phyloP scores from a whole-genome alignment of 805 yeast species.

The Ogataea nitratoaversa region DNA sequence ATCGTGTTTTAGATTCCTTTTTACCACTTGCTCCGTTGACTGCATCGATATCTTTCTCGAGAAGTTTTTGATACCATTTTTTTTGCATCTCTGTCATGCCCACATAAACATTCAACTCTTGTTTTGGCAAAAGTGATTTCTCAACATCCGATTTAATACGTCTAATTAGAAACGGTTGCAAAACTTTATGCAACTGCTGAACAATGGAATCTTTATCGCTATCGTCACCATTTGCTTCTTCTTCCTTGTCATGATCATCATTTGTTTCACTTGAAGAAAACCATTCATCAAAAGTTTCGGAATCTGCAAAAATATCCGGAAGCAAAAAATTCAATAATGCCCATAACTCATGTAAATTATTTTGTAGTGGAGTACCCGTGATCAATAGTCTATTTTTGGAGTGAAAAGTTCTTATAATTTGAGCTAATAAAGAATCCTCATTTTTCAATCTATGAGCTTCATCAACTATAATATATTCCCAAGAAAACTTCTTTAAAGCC shows the following conservation, averaged over 20 bases:
- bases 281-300: constrained; percentile 89
- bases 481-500: constrained; percentile 73
- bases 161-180: constrained; percentile 82
- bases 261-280: constrained; percentile 35
- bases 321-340: constrained; percentile 83
- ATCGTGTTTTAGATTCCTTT: constrained; percentile 85
- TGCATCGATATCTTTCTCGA: constrained; percentile 93
- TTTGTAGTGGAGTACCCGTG: constrained; percentile 95
- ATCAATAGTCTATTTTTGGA: constrained; percentile 80
- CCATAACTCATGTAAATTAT: constrained; percentile 94
- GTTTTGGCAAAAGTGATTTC: constrained; percentile 82
- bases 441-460: constrained; percentile 97
- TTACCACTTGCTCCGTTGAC: constrained; percentile 95
- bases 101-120: constrained; percentile 82
- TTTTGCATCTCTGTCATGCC: constrained; percentile 96
- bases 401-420: constrained; percentile 83
- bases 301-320: constrained; percentile 93
- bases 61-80: constrained; percentile 81
- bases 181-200: constrained; percentile 80
- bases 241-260: constrained; percentile 34
- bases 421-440: constrained; percentile 87
- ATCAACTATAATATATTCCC: constrained; percentile 93
- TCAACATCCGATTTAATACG: constrained; percentile 93
- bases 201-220: constrained; percentile 52
- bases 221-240: background rate